phyloP scores from a whole-genome alignment of 768 basidiomycete genomes.

The Boletus coccyginus region DNA sequence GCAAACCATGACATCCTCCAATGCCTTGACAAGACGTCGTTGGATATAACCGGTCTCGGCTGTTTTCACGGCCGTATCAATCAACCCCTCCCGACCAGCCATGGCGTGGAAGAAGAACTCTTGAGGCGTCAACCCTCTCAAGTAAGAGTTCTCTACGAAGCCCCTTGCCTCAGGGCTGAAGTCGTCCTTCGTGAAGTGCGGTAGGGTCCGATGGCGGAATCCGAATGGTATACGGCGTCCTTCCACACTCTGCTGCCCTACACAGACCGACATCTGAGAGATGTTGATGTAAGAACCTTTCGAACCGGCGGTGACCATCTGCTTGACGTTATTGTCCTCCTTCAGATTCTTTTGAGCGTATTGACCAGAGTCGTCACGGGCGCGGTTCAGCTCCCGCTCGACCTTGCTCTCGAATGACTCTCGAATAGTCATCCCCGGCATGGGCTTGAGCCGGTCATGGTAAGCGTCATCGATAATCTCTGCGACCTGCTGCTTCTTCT shows the following conservation, averaged over 20 bases:
- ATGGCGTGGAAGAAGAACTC: constrained; percentile 99
- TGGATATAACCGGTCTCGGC: constrained; percentile 99
- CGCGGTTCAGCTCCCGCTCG: constrained; percentile 87
- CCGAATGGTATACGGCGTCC: constrained; percentile 98
- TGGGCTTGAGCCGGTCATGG: constrained; percentile 82
- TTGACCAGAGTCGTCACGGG: constrained; percentile 94
- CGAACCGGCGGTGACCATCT: constrained; percentile 99
- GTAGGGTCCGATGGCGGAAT: constrained; percentile 93
- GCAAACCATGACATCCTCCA: constrained; percentile 96
- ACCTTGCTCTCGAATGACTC: constrained; percentile 96
- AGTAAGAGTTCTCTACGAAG: constrained; percentile 98
- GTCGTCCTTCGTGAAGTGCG: constrained; percentile 98
- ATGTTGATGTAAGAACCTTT: constrained; percentile 99
- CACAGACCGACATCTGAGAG: constrained; percentile 99
- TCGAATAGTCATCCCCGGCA: constrained; percentile 98
- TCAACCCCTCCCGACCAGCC: constrained; percentile 98
- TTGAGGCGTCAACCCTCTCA: constrained; percentile 93
- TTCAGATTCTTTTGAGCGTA: constrained; percentile 97
- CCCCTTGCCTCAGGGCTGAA: constrained; percentile 97
- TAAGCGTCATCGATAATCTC: constrained; percentile 79
- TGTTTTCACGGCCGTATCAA: constrained; percentile 99
- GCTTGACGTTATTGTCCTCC: constrained; percentile 99
- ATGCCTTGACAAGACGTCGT: constrained; percentile 94
- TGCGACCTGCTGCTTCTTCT: constrained; percentile 78
- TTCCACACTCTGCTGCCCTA: constrained; percentile 97